These are phyloP conservation scores for Glycine tomentella DNA, from an alignment of 306 rosid genomes.

Conservation along the genomic window DNA sequence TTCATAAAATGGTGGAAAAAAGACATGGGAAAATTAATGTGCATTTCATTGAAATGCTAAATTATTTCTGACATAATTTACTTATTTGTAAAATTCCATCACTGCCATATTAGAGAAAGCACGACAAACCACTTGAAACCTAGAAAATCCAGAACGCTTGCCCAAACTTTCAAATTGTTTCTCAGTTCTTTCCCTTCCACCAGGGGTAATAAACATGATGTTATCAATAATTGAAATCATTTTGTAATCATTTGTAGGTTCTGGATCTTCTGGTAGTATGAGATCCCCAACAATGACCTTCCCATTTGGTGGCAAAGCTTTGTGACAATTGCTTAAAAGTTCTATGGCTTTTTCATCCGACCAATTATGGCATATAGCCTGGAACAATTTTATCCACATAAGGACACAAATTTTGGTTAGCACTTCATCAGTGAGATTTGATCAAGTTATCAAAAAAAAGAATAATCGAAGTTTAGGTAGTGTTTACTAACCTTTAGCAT, in stretches of 20 bases:
- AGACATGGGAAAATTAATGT: background rate
- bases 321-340: conserved; percentile 36
- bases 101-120: conserved; percentile 39
- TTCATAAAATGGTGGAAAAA: too few relatives aligned
- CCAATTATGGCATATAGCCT: conserved; percentile 41
- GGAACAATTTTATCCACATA: background rate
- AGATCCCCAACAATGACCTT: conserved; percentile 42
- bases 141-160: conserved; percentile 44
- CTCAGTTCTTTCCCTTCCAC: conserved; percentile 50
- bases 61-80: background rate
- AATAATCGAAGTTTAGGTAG: background rate
- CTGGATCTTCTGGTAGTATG: conserved; percentile 33
- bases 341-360: conserved; percentile 39
- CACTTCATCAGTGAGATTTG: background rate
- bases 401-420: background rate
- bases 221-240: conserved; percentile 36
- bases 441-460: background rate
- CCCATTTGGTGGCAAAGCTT: conserved; percentile 46
- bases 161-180: conserved; percentile 32
- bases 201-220: conserved; percentile 35
- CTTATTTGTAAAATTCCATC: conserved; percentile 49
- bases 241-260: conserved; percentile 10
- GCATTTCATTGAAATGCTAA: background rate
- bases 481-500: conserved; percentile 43
- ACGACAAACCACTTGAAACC: conserved; percentile 34